phyloP scores from a whole-genome alignment of 2,329 filamentous ascomycete species.

The Nemania bipapillata region DNA sequence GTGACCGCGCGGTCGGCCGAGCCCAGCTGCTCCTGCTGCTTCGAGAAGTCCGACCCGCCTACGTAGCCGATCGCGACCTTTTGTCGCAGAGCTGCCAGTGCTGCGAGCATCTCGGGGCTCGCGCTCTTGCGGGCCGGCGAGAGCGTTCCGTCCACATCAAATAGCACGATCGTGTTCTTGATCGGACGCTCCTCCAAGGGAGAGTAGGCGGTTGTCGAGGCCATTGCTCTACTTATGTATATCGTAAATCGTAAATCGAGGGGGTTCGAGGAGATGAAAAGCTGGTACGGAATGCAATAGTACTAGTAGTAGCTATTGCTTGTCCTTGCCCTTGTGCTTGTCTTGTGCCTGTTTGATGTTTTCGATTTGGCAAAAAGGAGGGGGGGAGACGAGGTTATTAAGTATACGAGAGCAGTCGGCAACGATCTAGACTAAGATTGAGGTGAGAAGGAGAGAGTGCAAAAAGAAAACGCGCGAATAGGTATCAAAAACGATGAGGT shows the following conservation, averaged over 20 bases:
- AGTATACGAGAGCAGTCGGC: background rate
- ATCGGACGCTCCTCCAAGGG: conserved; percentile 84
- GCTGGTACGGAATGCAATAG: too few species aligned
- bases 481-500: background rate
- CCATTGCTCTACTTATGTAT: too few species aligned
- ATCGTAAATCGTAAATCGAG: too few species aligned
- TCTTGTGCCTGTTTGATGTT: too few species aligned
- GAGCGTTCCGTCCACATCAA: conserved; percentile 95
- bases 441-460: background rate
- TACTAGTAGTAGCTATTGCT: too few species aligned
- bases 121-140: conserved; percentile 80
- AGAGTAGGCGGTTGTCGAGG: conserved; percentile 64
- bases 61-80: conserved; percentile 92
- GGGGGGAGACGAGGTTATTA: background rate
- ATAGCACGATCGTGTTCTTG: conserved; percentile 93
- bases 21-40: conserved; percentile 97
- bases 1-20: conserved; percentile 74
- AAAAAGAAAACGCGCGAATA: background rate
- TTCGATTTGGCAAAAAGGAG: background rate
- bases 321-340: too few species aligned
- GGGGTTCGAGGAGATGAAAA: too few species aligned
- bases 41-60: conserved; percentile 88
- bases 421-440: too few species aligned
- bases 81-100: conserved; percentile 82
- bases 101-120: conserved; percentile 81